A percentile compares a stretch with the other conserved stretches of the same genome.
Conservation (phyloP, 805 yeast genomes). For the Myxozyma sirexii region DNA sequence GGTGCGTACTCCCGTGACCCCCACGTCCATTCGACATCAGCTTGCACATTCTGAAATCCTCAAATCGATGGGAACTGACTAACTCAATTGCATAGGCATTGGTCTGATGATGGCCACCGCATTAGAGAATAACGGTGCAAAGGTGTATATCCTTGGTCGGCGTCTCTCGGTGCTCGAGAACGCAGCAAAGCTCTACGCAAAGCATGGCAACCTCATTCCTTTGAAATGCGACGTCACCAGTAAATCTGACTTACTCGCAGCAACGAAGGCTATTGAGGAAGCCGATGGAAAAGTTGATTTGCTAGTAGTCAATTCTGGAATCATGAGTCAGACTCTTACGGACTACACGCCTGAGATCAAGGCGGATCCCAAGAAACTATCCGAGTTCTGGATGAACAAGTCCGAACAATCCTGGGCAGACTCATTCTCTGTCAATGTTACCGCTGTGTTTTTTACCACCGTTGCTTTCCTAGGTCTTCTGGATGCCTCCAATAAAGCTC, state of each 20-base stretch:
- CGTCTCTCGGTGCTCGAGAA: conserved; percentile 30
- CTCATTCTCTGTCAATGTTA: conserved; percentile 32
- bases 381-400: conserved; percentile 23
- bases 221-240: conserved; percentile 32
- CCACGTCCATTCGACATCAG: no score
- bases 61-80: no score
- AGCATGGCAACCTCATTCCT: conserved; percentile 29
- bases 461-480: conserved; percentile 33
- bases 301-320: conserved; percentile 32
- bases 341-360: conserved; percentile 19
- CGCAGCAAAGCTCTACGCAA: conserved; percentile 30
- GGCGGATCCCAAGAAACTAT: conserved; percentile 19
- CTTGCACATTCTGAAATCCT: no score
- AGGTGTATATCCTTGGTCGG: conserved; percentile 36
- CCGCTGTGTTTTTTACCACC: conserved; percentile 33
- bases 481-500: conserved; percentile 30
- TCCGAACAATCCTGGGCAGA: conserved; percentile 30
- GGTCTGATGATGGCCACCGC: conserved; percentile 35
- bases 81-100: conserved; percentile 14
- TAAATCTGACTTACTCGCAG: conserved; percentile 23
- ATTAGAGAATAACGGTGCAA: conserved; percentile 35
- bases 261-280: conserved; percentile 28
- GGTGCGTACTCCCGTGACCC: conserved; percentile 45
- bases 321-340: conserved; percentile 16
- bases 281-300: conserved; percentile 29